Base-by-base conservation (phyloP, 2,329 filamentous ascomycete species). In the Penicillium sp. region DNA sequence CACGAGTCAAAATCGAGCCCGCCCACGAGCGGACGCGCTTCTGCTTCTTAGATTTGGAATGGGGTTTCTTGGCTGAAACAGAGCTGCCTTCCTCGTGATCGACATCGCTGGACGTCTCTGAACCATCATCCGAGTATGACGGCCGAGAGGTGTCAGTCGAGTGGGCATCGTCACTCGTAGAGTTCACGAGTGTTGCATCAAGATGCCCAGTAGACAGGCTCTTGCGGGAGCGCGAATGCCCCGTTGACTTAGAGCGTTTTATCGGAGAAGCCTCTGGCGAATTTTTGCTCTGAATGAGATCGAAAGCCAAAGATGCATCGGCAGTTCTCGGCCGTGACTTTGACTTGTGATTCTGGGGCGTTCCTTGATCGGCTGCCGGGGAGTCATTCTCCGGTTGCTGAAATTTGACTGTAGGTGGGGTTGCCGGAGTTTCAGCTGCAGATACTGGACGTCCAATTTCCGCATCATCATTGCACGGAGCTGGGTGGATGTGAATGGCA, bases 401-500 rank as follows among this genome's bases (percentile, higher is more conserved):
- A 3, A 77, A 77, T 27, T 81, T 78, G 13, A 83, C 76, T 1
- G 86, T 88, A 1, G 75, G 75, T 38, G 80, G 70, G 2, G 85
- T 93, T 58, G 83, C 89, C 31, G 87, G 84, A 0, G 87, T 88
- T 60, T 93, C 88, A 14, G 94, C 81, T 14, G 90, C 73, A 2
- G 90, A 95, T 13, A 94, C 68, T 0, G 90, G 89, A 8, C 87
- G 79, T 4, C 85, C 85, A 53, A 90, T 90, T 48, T 86, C 38
- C 31, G 51, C 26, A 39, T 53, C 41, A 14, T 54, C 47, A 17
- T 40, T 39, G 14, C 18, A 40, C 3, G 43, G 32, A 17, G 44
- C 36, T 4, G 39, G 41, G 28, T 53, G 40, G 15, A 45, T 26
- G 11, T 46, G 43, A 31, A 56, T 49, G 4, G 39, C 31, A 19